phyloP scores from a whole-genome alignment of 2,329 filamentous ascomycete genomes.

The Biscogniauxia marginata region DNA sequence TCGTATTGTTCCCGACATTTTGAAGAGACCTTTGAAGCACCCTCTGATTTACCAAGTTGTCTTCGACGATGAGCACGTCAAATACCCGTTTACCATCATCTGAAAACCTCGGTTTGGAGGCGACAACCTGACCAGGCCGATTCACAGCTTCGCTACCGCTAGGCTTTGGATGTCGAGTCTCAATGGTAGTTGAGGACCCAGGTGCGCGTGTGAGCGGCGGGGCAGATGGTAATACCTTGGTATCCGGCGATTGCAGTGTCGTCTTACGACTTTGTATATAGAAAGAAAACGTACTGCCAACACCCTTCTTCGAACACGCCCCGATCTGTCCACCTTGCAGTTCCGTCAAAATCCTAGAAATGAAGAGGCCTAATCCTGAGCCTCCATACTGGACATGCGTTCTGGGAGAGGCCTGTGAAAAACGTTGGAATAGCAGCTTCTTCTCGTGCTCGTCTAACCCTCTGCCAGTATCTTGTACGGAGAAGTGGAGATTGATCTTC shows the following conservation, averaged over 20 bases:
- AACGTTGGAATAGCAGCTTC: conserved; percentile 65
- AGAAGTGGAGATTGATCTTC: conserved; percentile 69
- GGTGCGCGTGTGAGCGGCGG: conserved; percentile 31
- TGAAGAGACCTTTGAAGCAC: conserved; percentile 61
- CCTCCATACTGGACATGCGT: conserved; percentile 74
- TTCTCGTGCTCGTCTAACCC: conserved; percentile 63
- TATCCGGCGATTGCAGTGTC: conserved; percentile 37
- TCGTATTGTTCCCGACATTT: conserved; percentile 59
- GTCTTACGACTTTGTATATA: conserved; percentile 69
- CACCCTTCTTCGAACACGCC: conserved; percentile 63
- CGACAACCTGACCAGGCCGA: conserved; percentile 10
- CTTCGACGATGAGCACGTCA: conserved; percentile 65
- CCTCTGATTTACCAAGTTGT: conserved; percentile 66
- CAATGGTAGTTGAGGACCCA: conserved; percentile 34
- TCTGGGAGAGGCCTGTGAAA: conserved; percentile 65
- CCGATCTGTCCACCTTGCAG: conserved; percentile 77
- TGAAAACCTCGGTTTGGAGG: conserved; percentile 25
- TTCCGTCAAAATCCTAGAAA: conserved; percentile 72
- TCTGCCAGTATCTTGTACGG: conserved; percentile 70
- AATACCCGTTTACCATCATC: conserved; percentile 38
- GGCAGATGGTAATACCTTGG: conserved; percentile 32
- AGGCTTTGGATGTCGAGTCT: conserved; percentile 28
- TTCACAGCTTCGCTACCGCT: conserved; percentile 9
- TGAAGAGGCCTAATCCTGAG: conserved; percentile 70
- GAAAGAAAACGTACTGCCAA: conserved; percentile 74